phyloP scores from a whole-genome alignment of 2,329 filamentous ascomycete species.

The Fusarium dlaminii region DNA sequence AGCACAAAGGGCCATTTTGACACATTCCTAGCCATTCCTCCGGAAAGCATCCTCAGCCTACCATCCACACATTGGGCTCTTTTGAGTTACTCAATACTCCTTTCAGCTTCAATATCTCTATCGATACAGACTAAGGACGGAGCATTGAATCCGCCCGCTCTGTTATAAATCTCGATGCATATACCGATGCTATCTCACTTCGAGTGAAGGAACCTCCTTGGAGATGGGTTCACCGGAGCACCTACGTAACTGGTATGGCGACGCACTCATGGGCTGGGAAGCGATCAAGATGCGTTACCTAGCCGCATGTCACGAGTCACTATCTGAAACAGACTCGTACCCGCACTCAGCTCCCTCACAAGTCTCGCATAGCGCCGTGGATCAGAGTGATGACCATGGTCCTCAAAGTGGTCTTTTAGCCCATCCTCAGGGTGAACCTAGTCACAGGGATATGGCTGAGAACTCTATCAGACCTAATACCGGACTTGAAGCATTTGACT shows the following conservation, averaged over 20 bases:
- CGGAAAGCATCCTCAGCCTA: accelerated
- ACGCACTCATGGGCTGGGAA: not conserved
- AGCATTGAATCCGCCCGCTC: not conserved
- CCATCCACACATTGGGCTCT: not conserved
- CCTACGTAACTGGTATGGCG: not conserved
- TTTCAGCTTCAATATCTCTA: not conserved
- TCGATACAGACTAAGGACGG: not conserved
- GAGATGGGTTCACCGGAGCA: not conserved
- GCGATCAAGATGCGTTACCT: not conserved
- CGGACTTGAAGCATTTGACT: not conserved
- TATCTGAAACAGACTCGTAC: not conserved
- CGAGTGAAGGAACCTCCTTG: not conserved
- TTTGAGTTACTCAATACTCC: not conserved
- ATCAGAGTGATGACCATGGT: not conserved
- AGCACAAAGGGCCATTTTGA: not conserved
- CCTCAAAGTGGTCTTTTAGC: not conserved
- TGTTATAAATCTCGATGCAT: not conserved
- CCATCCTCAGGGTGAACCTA: not conserved
- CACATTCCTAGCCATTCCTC: not conserved
- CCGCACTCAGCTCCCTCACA: not conserved
- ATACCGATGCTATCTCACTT: not conserved
- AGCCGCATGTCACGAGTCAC: not conserved
- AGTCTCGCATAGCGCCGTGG: not conserved
- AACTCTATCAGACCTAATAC: not conserved
- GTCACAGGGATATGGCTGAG: not conserved